These are phyloP conservation scores for Aspergillus sojae DNA, from an alignment of 2,329 filamentous ascomycete species.

Conservation along the genomic window DNA sequence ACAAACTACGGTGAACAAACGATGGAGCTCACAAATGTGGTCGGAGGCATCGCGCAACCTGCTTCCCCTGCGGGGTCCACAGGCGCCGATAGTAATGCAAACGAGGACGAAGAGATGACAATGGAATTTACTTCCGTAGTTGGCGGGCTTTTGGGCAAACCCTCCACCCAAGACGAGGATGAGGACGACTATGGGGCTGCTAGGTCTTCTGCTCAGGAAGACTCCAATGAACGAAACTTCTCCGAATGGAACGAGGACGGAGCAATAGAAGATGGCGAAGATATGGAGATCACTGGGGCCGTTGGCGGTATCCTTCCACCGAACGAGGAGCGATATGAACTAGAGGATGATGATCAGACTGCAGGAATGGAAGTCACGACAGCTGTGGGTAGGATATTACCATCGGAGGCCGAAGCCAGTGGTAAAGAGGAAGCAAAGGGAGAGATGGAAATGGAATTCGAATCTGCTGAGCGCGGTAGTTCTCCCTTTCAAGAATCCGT, in stretches of 20 bases:
- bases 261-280: constrained; percentile 34
- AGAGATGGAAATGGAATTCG: constrained; percentile 62
- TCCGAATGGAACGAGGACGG: constrained; percentile 32
- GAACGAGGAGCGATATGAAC: constrained; percentile 43
- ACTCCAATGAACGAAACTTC: constrained; percentile 24
- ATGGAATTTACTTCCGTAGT: constrained; percentile 53
- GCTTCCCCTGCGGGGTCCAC: constrained; percentile 31
- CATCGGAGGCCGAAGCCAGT: constrained; percentile 41
- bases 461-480: constrained; percentile 50
- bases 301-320: constrained; percentile 48
- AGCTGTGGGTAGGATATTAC: constrained; percentile 64
- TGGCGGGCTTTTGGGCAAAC: constrained; percentile 43
- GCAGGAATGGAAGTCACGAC: constrained; percentile 70
- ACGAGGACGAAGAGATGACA: constrained; percentile 50
- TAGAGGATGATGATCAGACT: constrained; percentile 48
- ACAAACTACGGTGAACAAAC: constrained; percentile 52
- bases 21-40: constrained; percentile 50
- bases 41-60: constrained; percentile 42
- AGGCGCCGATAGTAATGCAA: constrained; percentile 32
- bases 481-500: constrained; percentile 50
- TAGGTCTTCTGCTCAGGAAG: constrained; percentile 18
- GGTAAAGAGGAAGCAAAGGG: constrained; percentile 56
- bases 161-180: constrained; percentile 11
- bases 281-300: constrained; percentile 65
- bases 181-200: constrained; percentile 16